These are phyloP conservation scores for Ogataea henricii DNA, from an alignment of 805 yeast genomes.

Conservation along the genomic window DNA sequence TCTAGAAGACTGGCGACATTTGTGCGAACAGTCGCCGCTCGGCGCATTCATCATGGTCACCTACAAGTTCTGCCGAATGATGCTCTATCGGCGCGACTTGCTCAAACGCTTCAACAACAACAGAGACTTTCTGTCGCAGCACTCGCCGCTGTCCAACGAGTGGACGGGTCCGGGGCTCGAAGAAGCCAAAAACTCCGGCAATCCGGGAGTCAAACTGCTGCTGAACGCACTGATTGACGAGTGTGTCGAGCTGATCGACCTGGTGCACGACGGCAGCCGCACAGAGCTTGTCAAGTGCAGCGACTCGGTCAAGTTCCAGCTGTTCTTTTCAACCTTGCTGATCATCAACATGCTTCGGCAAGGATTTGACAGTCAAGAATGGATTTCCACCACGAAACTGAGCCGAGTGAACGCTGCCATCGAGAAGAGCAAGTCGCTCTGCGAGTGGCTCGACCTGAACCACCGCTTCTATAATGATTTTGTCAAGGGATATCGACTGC, in stretches of 20 bases:
- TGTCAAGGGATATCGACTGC: slow-evolving; percentile 9
- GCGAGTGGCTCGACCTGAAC: slow-evolving; percentile 8
- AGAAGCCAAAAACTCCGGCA: neutral
- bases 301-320: slow-evolving; percentile 16
- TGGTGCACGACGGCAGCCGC: slow-evolving; percentile 3
- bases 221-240: slow-evolving; percentile 8
- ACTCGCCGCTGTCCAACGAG: neutral
- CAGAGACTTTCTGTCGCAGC: slow-evolving; percentile 9
- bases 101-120: slow-evolving; percentile 14
- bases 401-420: slow-evolving; percentile 3
- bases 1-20: slow-evolving; percentile 29
- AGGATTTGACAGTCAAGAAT: slow-evolving; percentile 10
- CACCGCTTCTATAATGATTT: slow-evolving; percentile 12
- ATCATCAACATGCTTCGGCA: slow-evolving; percentile 11
- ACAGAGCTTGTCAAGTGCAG: slow-evolving; percentile 9
- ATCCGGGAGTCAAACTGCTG: neutral
- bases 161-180: neutral
- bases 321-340: slow-evolving; percentile 14
- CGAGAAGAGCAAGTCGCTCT: slow-evolving; percentile 7
- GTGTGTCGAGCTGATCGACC: slow-evolving; percentile 11
- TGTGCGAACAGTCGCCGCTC: slow-evolving; percentile 23
- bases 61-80: slow-evolving; percentile 25
- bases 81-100: slow-evolving; percentile 28
- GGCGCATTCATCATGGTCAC: slow-evolving; percentile 21
- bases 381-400: slow-evolving; percentile 5